Conservation (phyloP, 2,329 filamentous ascomycete genomes). For the Colletotrichum agaves region DNA sequence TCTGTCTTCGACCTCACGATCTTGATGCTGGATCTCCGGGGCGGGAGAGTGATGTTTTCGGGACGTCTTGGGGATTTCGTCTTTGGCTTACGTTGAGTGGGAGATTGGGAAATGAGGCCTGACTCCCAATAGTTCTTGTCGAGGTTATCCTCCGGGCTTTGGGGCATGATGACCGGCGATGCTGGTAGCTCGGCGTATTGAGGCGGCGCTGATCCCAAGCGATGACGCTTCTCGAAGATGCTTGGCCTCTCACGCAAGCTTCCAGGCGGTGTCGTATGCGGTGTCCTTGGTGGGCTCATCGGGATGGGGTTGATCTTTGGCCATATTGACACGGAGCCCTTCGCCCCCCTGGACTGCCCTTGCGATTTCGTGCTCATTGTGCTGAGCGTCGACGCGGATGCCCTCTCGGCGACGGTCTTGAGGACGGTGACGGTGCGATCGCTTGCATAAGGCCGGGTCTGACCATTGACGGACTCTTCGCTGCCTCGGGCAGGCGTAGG, state of each 20-base stretch:
- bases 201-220: constrained; percentile 12
- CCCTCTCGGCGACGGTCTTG: constrained; percentile 50
- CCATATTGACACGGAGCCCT: constrained; percentile 35
- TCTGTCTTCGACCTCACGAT: not conserved
- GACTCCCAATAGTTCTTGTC: constrained; percentile 10
- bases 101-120: not conserved
- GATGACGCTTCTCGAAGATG: constrained; percentile 9
- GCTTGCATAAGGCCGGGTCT: constrained; percentile 35
- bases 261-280: constrained; percentile 31
- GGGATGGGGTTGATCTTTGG: constrained; percentile 31
- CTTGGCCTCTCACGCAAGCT: constrained; percentile 22
- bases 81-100: not conserved
- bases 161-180: constrained; percentile 17
- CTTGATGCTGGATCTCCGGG: constrained; percentile 14
- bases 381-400: constrained; percentile 42
- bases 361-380: constrained; percentile 20
- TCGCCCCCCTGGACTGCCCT: constrained; percentile 10
- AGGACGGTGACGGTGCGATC: constrained; percentile 44
- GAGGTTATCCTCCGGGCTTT: constrained; percentile 17
- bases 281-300: constrained; percentile 35
- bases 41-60: constrained; percentile 26
- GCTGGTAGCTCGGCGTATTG: constrained; percentile 35
- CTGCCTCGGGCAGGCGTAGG: constrained; percentile 30
- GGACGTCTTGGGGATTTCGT: constrained; percentile 13
- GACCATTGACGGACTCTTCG: constrained; percentile 22